These are phyloP conservation scores for Monosporascus cannonballus DNA, from an alignment of 2,329 filamentous ascomycete genomes.

Conservation along the genomic window DNA sequence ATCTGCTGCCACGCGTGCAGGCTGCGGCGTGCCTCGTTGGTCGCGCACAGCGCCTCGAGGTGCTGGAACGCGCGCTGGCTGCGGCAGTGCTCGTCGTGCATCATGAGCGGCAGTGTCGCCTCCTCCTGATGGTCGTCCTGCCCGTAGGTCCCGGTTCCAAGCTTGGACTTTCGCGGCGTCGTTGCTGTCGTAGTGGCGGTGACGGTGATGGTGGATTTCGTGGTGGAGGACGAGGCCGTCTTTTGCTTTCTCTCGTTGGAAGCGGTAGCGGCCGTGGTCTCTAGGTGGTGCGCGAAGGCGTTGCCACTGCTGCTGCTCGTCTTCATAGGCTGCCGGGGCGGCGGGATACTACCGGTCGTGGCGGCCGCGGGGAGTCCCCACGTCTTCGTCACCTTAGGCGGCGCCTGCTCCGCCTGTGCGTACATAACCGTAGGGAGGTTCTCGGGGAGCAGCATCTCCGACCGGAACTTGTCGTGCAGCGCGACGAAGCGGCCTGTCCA, in stretches of 20 bases:
- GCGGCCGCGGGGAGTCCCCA: neutral
- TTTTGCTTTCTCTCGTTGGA: no score
- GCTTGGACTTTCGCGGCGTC: no score
- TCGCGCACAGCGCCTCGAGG: constrained; percentile 41
- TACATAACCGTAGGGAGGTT: constrained; percentile 18
- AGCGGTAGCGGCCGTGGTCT: no score
- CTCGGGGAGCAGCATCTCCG: constrained; percentile 29
- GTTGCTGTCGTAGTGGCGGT: no score
- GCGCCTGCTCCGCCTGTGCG: constrained; percentile 14
- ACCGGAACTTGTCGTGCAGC: constrained; percentile 48
- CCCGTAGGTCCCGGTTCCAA: no score
- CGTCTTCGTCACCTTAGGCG: neutral
- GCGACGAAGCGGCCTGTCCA: constrained; percentile 58
- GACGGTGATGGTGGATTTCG: no score
- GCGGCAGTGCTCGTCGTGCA: constrained; percentile 36
- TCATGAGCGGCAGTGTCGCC: neutral
- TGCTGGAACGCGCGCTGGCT: constrained; percentile 38
- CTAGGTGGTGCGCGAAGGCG: no score
- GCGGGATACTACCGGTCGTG: constrained; percentile 1
- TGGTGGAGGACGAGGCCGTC: no score
- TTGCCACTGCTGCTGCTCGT: no score
- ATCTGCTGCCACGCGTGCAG: constrained; percentile 42
- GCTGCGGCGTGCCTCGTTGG: constrained; percentile 40
- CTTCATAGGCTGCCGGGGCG: no score
- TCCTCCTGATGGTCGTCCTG: neutral